phyloP scores from a whole-genome alignment of 345 rosid species.

The Citrus trifoliata region DNA sequence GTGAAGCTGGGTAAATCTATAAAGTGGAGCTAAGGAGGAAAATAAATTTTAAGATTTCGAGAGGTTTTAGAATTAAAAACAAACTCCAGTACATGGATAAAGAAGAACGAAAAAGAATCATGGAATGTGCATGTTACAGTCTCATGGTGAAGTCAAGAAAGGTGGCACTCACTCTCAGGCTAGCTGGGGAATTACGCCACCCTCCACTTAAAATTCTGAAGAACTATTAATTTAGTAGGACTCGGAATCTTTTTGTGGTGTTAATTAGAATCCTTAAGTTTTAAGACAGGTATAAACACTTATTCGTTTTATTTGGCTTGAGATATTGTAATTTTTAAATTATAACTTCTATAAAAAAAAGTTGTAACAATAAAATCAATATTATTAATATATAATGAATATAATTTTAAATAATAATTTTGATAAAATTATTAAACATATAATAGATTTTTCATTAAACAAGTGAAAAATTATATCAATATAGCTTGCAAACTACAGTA shows the following conservation, averaged over 20 bases:
- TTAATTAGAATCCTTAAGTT: too few species aligned
- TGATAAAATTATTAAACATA: too few species aligned
- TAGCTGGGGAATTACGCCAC: not conserved
- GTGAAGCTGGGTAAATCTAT: not conserved
- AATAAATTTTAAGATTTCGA: too few species aligned
- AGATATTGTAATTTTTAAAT: rapidly evolving
- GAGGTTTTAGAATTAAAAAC: not conserved
- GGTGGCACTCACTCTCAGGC: not conserved
- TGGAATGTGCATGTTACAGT: not conserved
- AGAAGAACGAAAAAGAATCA: not conserved
- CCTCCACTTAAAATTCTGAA: not conserved
- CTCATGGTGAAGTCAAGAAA: not conserved
- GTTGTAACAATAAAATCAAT: too few species aligned
- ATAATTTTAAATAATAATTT: too few species aligned
- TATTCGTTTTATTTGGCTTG: too few species aligned
- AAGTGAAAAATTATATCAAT: too few species aligned
- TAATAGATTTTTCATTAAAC: too few species aligned
- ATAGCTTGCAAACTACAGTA: rapidly evolving
- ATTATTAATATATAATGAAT: rapidly evolving
- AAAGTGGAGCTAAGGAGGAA: not conserved
- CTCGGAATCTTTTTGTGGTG: too few species aligned
- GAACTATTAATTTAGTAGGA: too few species aligned
- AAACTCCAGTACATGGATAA: not conserved
- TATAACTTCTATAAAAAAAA: too few species aligned
- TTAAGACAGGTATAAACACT: not conserved